phyloP scores from a whole-genome alignment of 1,139 yeast genomes.

The Dujonia santamariae region DNA sequence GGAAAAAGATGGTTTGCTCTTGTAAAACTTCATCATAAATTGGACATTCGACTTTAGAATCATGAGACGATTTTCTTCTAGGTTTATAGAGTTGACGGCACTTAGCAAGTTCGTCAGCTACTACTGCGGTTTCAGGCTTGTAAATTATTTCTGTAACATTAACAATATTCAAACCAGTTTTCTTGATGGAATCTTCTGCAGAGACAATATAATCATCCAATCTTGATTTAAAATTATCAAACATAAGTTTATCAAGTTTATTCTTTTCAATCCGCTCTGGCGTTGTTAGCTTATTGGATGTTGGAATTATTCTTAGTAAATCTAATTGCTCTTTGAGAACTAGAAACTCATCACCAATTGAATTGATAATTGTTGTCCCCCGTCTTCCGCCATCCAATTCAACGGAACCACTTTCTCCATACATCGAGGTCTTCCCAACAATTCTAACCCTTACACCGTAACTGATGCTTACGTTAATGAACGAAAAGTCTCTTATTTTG shows the following conservation, averaged over 20 bases:
- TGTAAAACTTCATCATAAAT: neutral
- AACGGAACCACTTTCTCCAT: too few species aligned
- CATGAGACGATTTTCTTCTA: slow-evolving; percentile 14
- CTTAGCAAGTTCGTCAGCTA: slow-evolving; percentile 20
- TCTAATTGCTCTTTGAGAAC: slow-evolving; percentile 17
- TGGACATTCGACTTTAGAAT: slow-evolving; percentile 6
- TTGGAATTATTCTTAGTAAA: slow-evolving; percentile 35
- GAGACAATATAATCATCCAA: slow-evolving; percentile 2
- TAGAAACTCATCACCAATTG: slow-evolving; percentile 23
- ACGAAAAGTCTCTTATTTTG: slow-evolving; percentile 31
- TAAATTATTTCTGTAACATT: neutral
- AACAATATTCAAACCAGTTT: too few species aligned
- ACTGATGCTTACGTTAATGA: slow-evolving; percentile 34
- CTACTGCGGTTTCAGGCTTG: slow-evolving; percentile 15
- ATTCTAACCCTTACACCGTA: slow-evolving; percentile 43
- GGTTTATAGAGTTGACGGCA: neutral
- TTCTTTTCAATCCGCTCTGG: slow-evolving; percentile 7
- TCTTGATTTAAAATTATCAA: slow-evolving; percentile 1
- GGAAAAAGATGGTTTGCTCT: slow-evolving; percentile 8
- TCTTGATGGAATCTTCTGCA: too few species aligned
- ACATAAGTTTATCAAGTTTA: neutral
- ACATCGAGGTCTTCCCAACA: slow-evolving; percentile 35
- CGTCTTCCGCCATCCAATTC: slow-evolving; percentile 1
- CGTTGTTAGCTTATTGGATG: slow-evolving; percentile 17
- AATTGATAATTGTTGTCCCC: slow-evolving; percentile 16